Evolutionary conservation across 768 basidiomycete species (phyloP).

Genomic region (Kwoniella bestiolae): DNA sequence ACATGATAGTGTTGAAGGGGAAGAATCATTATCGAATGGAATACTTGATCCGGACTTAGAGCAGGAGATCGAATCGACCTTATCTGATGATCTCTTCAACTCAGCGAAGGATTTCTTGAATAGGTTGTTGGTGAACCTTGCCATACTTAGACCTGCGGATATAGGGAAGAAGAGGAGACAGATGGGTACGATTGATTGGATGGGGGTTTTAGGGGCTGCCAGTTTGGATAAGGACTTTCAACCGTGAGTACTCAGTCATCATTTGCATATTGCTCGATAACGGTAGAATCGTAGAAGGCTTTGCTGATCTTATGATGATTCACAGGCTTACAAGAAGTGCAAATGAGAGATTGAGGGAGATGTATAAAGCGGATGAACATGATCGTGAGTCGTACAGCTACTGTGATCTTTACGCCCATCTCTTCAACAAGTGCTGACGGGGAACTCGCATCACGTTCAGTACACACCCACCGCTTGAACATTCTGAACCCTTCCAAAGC

Average conservation of each 20-base stretch:
- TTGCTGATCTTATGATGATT: background rate
- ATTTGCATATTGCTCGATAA: background rate
- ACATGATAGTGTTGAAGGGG: conserved; percentile 1
- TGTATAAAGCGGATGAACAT: conserved; percentile 11
- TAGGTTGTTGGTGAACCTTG: conserved; percentile 17
- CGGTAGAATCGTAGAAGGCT: background rate
- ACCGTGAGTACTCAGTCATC: conserved; percentile 5
- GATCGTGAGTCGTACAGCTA: conserved; percentile 16
- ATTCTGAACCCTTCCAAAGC: background rate
- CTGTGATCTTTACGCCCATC: background rate
- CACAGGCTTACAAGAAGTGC: conserved; percentile 8
- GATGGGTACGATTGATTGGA: conserved; percentile 14
- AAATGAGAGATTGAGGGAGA: conserved; percentile 9
- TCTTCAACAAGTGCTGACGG: background rate
- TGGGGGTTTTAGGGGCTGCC: conserved; percentile 6
- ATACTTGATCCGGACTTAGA: conserved; percentile 2
- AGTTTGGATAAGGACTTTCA: conserved; percentile 1
- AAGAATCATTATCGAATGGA: background rate
- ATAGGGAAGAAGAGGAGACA: conserved; percentile 6
- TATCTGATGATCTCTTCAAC: conserved; percentile 15
- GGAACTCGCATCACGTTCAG: background rate
- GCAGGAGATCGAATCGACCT: background rate
- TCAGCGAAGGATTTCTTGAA: conserved; percentile 17
- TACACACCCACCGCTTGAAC: conserved; percentile 14
- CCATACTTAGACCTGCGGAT: conserved; percentile 13